phyloP scores from a whole-genome alignment of 495 filamentous ascomycete species.

The Oidiodendron maius region DNA sequence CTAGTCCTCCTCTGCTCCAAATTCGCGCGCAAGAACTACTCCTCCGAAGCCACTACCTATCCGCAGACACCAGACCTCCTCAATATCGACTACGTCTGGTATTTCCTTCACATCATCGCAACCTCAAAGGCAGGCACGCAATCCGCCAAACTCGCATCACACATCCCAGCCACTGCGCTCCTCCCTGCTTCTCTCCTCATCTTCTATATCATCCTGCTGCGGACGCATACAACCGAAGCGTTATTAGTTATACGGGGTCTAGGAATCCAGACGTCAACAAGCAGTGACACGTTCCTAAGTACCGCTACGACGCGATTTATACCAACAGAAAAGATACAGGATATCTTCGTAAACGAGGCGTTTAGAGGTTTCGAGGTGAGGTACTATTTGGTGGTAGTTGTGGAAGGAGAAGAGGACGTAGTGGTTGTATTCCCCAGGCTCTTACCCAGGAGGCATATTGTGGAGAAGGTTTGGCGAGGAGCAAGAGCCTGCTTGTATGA shows the following conservation, averaged over 20 bases:
- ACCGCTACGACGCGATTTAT: slow-evolving; percentile 77
- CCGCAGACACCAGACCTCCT: slow-evolving; percentile 6
- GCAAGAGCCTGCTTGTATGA: slow-evolving; percentile 73
- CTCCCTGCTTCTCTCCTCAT: slow-evolving; percentile 9
- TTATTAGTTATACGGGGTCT: slow-evolving; percentile 83
- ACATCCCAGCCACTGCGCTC: slow-evolving; percentile 9
- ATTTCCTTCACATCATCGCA: slow-evolving; percentile 5
- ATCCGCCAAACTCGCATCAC: slow-evolving; percentile 1
- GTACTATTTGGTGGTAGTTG: slow-evolving; percentile 84
- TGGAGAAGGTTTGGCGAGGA: slow-evolving; percentile 86
- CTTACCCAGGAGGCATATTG: slow-evolving; percentile 59
- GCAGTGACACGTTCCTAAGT: slow-evolving; percentile 55
- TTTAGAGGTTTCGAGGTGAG: slow-evolving; percentile 89
- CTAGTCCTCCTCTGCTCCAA: slow-evolving; percentile 37
- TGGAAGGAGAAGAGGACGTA: slow-evolving; percentile 81
- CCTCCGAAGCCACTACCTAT: slow-evolving; percentile 4
- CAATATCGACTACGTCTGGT: slow-evolving; percentile 8
- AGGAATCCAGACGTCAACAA: slow-evolving; percentile 82
- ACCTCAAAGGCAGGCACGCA: slow-evolving; percentile 6
- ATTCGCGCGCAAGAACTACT: slow-evolving; percentile 21
- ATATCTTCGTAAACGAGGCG: slow-evolving; percentile 92
- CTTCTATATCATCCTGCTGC: slow-evolving; percentile 31
- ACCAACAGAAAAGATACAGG: slow-evolving; percentile 82
- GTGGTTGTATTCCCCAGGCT: slow-evolving; percentile 90
- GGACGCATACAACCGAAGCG: slow-evolving; percentile 64